Evolutionary conservation across 225 moss, liverwort and hornwort genomes (phyloP).

Genomic region (Asterella californica): DNA sequence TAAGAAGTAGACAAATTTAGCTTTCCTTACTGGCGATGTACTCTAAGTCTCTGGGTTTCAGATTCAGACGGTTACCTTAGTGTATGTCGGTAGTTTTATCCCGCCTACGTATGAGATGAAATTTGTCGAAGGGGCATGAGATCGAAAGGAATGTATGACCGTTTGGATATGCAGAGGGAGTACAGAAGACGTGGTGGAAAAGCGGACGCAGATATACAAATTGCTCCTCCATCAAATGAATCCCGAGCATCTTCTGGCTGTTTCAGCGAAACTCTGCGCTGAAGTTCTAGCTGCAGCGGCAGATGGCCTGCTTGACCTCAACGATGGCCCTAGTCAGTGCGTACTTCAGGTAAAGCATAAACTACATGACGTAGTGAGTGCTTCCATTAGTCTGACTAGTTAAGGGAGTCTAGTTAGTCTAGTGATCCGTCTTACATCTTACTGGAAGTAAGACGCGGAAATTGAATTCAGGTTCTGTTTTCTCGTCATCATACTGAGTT

Average conservation of each 20-base stretch:
- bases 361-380: not conserved
- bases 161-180: slow-evolving; percentile 39
- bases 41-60: too few relatives aligned
- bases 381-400: not conserved
- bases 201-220: slow-evolving; percentile 48
- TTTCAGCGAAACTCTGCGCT: slow-evolving; percentile 48
- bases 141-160: not conserved
- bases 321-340: slow-evolving; percentile 40
- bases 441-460: not conserved
- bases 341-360: slow-evolving; percentile 43
- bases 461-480: not conserved
- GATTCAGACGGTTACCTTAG: too few relatives aligned
- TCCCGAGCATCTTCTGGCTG: slow-evolving; percentile 58
- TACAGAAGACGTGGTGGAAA: slow-evolving; percentile 29
- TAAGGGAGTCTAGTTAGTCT: not conserved
- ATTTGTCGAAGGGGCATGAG: not conserved
- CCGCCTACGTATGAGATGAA: not conserved
- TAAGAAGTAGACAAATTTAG: too few relatives aligned
- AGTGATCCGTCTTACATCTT: too few relatives aligned
- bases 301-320: slow-evolving; percentile 51
- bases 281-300: slow-evolving; percentile 58
- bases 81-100: too few relatives aligned
- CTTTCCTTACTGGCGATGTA: too few relatives aligned
- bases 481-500: too few relatives aligned
- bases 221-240: slow-evolving; percentile 57